Conservation (phyloP, 352 stramenopile genomes). For the Phytophthora sp. region DNA sequence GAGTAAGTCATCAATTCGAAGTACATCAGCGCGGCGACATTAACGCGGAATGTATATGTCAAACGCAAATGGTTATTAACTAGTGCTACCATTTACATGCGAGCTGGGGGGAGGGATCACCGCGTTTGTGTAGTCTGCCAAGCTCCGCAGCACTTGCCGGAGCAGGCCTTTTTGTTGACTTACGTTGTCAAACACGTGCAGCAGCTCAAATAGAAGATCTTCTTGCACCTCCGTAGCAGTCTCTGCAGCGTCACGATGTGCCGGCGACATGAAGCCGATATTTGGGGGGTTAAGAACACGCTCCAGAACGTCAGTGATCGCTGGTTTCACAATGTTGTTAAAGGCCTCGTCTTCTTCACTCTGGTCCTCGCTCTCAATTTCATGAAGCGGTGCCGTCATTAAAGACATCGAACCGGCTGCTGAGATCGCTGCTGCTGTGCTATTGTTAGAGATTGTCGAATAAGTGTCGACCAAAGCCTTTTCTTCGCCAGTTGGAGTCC, state of each 20-base stretch:
- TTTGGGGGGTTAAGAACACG: slow-evolving; percentile 43
- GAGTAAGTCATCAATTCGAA: slow-evolving; percentile 14
- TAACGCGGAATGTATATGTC: slow-evolving; percentile 17
- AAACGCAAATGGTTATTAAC: background rate
- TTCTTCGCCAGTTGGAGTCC: background rate
- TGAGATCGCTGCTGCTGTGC: slow-evolving; percentile 1
- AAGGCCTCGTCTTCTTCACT: slow-evolving; percentile 65
- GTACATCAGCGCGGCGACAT: slow-evolving; percentile 10
- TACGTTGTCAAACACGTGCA: slow-evolving; percentile 80
- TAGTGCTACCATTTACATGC: slow-evolving; percentile 17
- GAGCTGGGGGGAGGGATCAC: slow-evolving; percentile 11
- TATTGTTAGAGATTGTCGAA: slow-evolving; percentile 1
- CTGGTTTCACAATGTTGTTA: slow-evolving; percentile 75
- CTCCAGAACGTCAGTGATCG: slow-evolving; percentile 77
- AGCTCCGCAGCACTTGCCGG: slow-evolving; percentile 65
- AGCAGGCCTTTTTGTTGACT: slow-evolving; percentile 69
- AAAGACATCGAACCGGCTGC: slow-evolving; percentile 9
- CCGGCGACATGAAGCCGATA: slow-evolving; percentile 26
- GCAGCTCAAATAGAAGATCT: slow-evolving; percentile 79
- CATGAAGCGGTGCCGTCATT: slow-evolving; percentile 15
- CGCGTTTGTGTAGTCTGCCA: slow-evolving; percentile 50
- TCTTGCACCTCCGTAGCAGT: slow-evolving; percentile 59
- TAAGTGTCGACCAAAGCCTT: background rate
- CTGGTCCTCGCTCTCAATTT: slow-evolving; percentile 35
- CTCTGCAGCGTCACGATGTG: slow-evolving; percentile 30